These are phyloP conservation scores for Carex littledalei DNA, from an alignment of 176 grass and related monocot genomes.

Conservation along the genomic window DNA sequence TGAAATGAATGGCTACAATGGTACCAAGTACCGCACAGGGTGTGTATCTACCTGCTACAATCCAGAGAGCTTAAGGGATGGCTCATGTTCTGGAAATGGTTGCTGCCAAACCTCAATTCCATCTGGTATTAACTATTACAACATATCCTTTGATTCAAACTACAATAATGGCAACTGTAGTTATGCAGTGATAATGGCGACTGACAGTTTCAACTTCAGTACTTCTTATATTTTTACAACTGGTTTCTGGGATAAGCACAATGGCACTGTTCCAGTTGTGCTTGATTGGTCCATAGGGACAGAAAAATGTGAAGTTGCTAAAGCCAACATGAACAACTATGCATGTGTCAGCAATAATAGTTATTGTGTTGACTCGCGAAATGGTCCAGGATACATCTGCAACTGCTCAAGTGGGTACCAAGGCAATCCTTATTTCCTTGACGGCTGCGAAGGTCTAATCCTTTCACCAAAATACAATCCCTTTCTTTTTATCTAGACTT, in stretches of 20 bases:
- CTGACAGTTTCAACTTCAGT: conserved; percentile 1
- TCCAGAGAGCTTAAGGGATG: neutral
- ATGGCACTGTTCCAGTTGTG: neutral
- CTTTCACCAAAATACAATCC: neutral
- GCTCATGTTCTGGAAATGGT: neutral
- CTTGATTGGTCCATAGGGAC: neutral
- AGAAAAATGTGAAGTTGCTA: neutral
- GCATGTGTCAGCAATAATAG: conserved; percentile 5
- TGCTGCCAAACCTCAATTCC: conserved; percentile 8
- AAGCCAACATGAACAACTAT: neutral
- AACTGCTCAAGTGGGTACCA: neutral
- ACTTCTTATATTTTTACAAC: neutral
- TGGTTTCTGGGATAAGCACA: neutral
- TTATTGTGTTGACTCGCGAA: neutral
- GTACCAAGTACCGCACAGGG: neutral
- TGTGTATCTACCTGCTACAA: conserved; percentile 13
- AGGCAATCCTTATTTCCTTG: neutral
- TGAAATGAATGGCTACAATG: neutral
- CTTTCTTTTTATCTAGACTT: neutral
- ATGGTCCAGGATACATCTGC: neutral
- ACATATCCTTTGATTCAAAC: neutral
- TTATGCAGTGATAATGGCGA: neutral
- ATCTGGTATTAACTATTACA: neutral
- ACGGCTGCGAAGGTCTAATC: conserved; percentile 3
- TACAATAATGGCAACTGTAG: neutral